Evolutionary conservation across 192 early-diverging fungal genomes (phyloP).

Genomic region (Kappamyces sp.): DNA sequence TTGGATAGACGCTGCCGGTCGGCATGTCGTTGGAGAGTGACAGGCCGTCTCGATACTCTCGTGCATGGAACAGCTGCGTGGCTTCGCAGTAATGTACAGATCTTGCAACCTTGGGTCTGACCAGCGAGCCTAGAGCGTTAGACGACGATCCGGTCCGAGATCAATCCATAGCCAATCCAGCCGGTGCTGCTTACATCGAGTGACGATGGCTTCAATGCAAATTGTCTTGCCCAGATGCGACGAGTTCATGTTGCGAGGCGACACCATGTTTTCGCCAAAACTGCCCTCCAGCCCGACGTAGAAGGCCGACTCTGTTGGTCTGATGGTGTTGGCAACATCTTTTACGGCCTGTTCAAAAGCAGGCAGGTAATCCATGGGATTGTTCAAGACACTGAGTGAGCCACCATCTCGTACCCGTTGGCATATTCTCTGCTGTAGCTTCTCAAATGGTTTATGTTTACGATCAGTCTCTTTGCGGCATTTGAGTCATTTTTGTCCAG

Average conservation of each 20-base stretch:
- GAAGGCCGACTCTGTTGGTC: not conserved
- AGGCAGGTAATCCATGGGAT: slow-evolving; percentile 78
- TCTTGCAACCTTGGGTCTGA: slow-evolving; percentile 86
- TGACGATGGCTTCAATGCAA: slow-evolving; percentile 96
- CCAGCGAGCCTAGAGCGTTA: slow-evolving; percentile 68
- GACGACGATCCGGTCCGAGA: not conserved
- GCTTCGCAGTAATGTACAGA: slow-evolving; percentile 91
- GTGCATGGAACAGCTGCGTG: slow-evolving; percentile 70
- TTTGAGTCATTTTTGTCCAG: slow-evolving; percentile 22
- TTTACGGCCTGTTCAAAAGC: slow-evolving; percentile 74
- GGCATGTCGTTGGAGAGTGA: slow-evolving; percentile 62
- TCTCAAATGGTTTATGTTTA: slow-evolving; percentile 86
- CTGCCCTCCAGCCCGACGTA: slow-evolving; percentile 79
- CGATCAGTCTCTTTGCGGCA: slow-evolving; percentile 57
- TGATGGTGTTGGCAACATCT: slow-evolving; percentile 37
- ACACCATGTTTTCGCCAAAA: slow-evolving; percentile 84
- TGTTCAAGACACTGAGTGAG: slow-evolving; percentile 50
- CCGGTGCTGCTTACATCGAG: slow-evolving; percentile 63
- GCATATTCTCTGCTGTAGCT: slow-evolving; percentile 66
- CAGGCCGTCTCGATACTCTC: slow-evolving; percentile 83
- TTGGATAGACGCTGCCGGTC: slow-evolving; percentile 81
- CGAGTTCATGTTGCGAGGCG: slow-evolving; percentile 79
- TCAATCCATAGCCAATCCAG: not conserved
- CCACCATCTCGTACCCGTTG: slow-evolving; percentile 48
- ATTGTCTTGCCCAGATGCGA: slow-evolving; percentile 77